Evolutionary conservation across 2,329 filamentous ascomycete genomes (phyloP).

Genomic region (Ophiostoma piceae): DNA sequence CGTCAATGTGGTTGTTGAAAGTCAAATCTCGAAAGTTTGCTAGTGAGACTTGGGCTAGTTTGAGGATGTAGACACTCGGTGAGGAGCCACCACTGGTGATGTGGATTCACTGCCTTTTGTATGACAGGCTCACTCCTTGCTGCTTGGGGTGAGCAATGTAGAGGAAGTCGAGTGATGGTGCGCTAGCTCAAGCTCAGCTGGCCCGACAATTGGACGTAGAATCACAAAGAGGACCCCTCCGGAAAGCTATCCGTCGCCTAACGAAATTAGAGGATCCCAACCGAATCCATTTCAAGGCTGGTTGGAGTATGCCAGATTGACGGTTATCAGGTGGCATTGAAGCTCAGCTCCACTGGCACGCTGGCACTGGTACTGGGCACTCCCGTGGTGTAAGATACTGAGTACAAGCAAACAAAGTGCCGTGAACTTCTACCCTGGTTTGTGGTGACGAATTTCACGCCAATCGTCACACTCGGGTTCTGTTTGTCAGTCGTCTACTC

Average conservation of each 20-base stretch:
- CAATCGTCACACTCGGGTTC: neutral
- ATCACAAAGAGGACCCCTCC: neutral
- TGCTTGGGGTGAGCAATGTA: neutral
- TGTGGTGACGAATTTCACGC: neutral
- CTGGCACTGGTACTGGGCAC: no score
- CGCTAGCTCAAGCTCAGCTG: no score
- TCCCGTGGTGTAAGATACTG: no score
- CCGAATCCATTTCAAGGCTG: neutral
- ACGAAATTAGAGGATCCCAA: neutral
- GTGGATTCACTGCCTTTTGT: neutral
- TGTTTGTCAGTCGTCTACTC: no score
- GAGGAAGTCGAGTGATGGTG: no score
- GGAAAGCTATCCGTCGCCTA: neutral
- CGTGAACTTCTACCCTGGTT: neutral
- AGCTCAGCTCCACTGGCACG: neutral
- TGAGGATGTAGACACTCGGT: neutral
- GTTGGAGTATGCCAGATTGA: neutral
- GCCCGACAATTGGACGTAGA: neutral
- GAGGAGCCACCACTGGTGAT: neutral
- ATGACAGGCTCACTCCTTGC: neutral
- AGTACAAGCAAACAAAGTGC: neutral
- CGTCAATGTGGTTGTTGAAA: neutral
- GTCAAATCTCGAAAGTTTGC: neutral
- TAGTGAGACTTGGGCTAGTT: neutral
- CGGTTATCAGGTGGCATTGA: neutral